phyloP scores from a whole-genome alignment of 2,329 filamentous ascomycete genomes.

The Aplosporella prunicola region DNA sequence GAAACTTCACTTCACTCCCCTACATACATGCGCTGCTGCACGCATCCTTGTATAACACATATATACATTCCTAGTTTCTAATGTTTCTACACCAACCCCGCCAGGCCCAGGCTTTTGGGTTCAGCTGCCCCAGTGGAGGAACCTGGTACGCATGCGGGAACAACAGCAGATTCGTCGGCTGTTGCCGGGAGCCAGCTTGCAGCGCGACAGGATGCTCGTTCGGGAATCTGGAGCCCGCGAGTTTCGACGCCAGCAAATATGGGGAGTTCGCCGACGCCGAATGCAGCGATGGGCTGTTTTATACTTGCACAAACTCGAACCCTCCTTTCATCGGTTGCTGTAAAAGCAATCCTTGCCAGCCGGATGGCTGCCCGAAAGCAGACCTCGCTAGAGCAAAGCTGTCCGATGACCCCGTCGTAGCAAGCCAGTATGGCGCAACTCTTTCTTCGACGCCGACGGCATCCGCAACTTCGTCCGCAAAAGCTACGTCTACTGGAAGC shows the following conservation, averaged over 20 bases:
- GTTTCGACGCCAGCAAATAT: conserved; percentile 25
- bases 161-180: conserved; percentile 30
- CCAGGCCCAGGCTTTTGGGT: conserved; percentile 16
- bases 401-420: conserved; percentile 16
- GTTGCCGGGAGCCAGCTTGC: conserved; percentile 31
- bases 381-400: conserved; percentile 21
- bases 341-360: conserved; percentile 25
- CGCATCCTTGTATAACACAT: too few relatives aligned
- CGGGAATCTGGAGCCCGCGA: conserved; percentile 23
- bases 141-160: conserved; percentile 27
- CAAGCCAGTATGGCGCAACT: conserved; percentile 14
- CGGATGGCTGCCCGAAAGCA: conserved; percentile 18
- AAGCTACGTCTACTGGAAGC: conserved; percentile 4
- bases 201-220: conserved; percentile 24
- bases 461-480: not conserved
- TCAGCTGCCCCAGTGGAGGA: conserved; percentile 26
- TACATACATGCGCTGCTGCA: too few relatives aligned
- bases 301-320: conserved; percentile 21
- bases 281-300: conserved; percentile 26
- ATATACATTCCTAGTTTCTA: too few relatives aligned
- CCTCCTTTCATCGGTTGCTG: conserved; percentile 33
- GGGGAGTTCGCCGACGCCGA: conserved; percentile 24
- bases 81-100: not conserved
- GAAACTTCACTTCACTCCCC: too few relatives aligned
- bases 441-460: conserved; percentile 3